Evolutionary conservation across 2,329 filamentous ascomycete species (phyloP).

Genomic region (Pseudogymnoascus sp.): DNA sequence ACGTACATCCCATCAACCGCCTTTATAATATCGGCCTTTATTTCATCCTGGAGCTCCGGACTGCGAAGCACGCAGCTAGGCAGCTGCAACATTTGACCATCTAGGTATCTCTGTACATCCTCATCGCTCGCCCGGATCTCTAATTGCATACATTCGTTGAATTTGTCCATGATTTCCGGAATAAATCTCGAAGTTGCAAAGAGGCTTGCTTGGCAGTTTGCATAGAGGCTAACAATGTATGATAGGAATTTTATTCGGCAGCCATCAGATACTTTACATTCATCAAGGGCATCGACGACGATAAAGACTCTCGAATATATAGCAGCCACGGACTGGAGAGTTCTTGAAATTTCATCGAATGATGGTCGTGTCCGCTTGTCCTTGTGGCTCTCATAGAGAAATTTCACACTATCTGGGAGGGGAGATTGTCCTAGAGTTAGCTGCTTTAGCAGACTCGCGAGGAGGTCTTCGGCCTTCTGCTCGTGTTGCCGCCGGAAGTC

Average conservation of each 20-base stretch:
- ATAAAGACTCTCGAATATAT: constrained; percentile 18
- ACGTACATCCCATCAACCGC: too few species aligned
- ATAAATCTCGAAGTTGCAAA: too few species aligned
- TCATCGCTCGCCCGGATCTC: too few species aligned
- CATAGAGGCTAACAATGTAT: too few species aligned
- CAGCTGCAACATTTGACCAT: too few species aligned
- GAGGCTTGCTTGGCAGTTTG: too few species aligned
- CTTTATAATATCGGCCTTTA: too few species aligned
- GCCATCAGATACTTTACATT: constrained; percentile 12
- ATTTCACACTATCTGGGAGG: constrained; percentile 19
- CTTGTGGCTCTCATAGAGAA: constrained; percentile 23
- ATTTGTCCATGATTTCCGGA: too few species aligned
- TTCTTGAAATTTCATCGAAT: constrained; percentile 19
- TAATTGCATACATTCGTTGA: too few species aligned
- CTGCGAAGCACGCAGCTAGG: too few species aligned
- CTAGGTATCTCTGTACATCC: too few species aligned
- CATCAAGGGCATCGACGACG: constrained; percentile 12
- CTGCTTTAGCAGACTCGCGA: constrained; percentile 31
- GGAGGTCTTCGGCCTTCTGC: constrained; percentile 22
- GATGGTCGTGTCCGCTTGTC: constrained; percentile 20
- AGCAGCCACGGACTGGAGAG: constrained; percentile 19
- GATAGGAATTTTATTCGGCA: neutral
- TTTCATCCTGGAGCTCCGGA: too few species aligned
- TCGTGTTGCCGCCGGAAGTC: constrained; percentile 22
- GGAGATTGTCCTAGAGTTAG: constrained; percentile 17